A percentile compares a stretch with the other conserved stretches of the same genome.
These are phyloP conservation scores for Krasilnikovozyma curviuscula DNA, from an alignment of 768 basidiomycete species.

Conservation along the genomic window DNA sequence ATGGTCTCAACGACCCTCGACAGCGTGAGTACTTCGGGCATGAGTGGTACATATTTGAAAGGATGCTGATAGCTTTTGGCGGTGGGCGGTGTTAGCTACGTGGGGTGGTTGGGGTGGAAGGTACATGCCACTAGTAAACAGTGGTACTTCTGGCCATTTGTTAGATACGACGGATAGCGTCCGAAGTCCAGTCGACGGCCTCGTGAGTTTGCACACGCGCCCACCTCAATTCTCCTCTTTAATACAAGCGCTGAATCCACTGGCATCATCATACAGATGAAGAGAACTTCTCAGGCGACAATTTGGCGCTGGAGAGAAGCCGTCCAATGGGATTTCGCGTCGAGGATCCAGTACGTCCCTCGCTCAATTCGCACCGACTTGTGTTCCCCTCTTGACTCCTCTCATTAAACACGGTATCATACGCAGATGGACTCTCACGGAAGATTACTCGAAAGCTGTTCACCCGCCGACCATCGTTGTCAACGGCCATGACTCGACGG, in stretches of 20 bases:
- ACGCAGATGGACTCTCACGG: neutral
- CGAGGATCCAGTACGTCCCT: neutral
- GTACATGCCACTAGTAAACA: neutral
- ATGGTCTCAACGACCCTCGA: constrained; percentile 2
- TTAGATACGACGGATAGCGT: neutral
- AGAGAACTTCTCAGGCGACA: neutral
- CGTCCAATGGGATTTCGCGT: neutral
- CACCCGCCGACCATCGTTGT: neutral
- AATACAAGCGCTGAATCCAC: too few species aligned
- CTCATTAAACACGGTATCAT: too few species aligned
- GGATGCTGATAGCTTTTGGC: too few species aligned
- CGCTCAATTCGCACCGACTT: too few species aligned
- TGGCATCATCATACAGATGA: too few species aligned
- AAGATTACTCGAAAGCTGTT: neutral
- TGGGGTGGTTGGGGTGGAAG: constrained; percentile 1
- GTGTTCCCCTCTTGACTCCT: too few species aligned
- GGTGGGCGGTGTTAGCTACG: too few species aligned
- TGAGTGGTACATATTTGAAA: too few species aligned
- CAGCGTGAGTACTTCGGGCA: too few species aligned
- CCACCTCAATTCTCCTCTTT: too few species aligned
- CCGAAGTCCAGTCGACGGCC: neutral
- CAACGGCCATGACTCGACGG: neutral
- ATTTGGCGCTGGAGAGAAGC: neutral
- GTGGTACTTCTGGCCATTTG: neutral
- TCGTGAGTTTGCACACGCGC: too few species aligned